Conservation (phyloP, 805 yeast species). For the Saccharomycopsis vini region DNA sequence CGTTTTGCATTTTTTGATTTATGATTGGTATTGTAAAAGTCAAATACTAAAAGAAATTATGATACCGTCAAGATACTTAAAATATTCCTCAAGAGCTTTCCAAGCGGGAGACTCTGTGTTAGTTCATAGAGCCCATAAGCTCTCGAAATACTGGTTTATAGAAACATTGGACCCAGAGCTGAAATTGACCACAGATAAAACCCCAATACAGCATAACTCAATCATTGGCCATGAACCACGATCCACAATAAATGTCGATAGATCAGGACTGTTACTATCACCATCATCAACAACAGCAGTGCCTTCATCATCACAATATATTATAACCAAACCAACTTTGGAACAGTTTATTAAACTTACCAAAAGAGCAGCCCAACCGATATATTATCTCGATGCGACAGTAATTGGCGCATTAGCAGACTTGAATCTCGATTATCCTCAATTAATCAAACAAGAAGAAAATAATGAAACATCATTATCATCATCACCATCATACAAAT, state of each 20-base stretch:
- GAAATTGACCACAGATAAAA: too few relatives aligned
- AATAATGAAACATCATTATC: too few relatives aligned
- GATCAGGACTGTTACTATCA: too few relatives aligned
- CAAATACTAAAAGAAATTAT: background rate
- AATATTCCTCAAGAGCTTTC: constrained; percentile 15
- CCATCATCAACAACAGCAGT: too few relatives aligned
- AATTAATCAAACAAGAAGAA: constrained; percentile 16
- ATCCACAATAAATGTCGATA: too few relatives aligned
- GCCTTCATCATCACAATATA: too few relatives aligned
- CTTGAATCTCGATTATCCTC: constrained; percentile 35
- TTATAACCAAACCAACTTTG: constrained; percentile 28
- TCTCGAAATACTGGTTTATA: constrained; percentile 26
- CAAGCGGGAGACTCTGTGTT: constrained; percentile 27
- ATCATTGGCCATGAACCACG: too few relatives aligned
- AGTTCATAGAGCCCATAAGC: constrained; percentile 24
- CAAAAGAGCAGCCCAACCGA: constrained; percentile 41
- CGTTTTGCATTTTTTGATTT: background rate
- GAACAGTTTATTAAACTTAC: constrained; percentile 37
- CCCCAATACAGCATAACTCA: too few relatives aligned
- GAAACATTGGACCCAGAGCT: too few relatives aligned
- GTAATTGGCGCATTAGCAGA: constrained; percentile 40
- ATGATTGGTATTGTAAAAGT: background rate
- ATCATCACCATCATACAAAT: background rate
- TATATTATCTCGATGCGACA: constrained; percentile 41
- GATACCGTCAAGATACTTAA: background rate